A percentile compares a stretch with the other conserved stretches of the same genome.
Evolutionary conservation across 129 eudicot species (phyloP).

Genomic region (Dittrichia graveolens): DNA sequence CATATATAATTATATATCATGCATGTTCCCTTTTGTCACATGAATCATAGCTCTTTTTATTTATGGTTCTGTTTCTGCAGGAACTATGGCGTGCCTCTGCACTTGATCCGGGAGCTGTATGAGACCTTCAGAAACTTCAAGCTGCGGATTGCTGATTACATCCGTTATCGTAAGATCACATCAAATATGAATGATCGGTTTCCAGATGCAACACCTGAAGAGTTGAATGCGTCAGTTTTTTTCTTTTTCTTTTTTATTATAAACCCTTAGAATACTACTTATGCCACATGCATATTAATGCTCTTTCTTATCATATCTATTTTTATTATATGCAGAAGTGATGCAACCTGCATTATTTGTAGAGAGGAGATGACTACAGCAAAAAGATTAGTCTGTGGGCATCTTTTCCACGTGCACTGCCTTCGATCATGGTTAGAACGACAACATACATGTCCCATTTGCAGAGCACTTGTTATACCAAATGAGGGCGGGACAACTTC

Average conservation of each 20-base stretch:
- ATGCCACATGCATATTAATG: background rate
- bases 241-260: background rate
- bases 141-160: conserved; percentile 89
- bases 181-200: conserved; percentile 99
- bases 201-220: conserved; percentile 99
- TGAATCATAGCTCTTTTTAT: conserved; percentile 5
- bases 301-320: conserved; percentile 7
- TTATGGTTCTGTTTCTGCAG: conserved; percentile 41
- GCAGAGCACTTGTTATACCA: conserved; percentile 95
- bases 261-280: background rate
- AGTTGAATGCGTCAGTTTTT: conserved; percentile 62
- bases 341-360: conserved; percentile 97
- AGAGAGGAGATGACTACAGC: conserved; percentile 99
- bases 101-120: conserved; percentile 93
- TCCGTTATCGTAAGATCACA: conserved; percentile 94
- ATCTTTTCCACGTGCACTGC: conserved; percentile 97
- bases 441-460: conserved; percentile 96
- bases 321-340: conserved; percentile 60
- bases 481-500: conserved; percentile 67
- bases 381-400: conserved; percentile 88
- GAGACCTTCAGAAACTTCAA: conserved; percentile 98
- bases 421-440: conserved; percentile 98
- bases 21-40: background rate
- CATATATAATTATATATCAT: background rate
- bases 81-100: conserved; percentile 98